phyloP scores from a whole-genome alignment of 306 rosid genomes.

The Herpetospermum pedunculosum region DNA sequence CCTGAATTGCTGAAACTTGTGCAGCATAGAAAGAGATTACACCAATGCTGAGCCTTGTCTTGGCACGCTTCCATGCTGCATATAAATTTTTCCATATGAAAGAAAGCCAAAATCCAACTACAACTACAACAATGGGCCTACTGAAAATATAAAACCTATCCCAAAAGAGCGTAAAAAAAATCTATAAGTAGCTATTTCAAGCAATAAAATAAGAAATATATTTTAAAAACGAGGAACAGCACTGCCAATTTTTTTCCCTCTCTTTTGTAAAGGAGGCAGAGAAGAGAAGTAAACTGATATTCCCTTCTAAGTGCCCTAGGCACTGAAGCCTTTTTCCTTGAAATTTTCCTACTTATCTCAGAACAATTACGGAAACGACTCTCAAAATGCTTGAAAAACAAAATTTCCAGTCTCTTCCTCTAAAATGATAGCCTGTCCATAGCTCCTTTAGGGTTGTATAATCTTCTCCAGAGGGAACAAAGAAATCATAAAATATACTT shows the following conservation, averaged over 20 bases:
- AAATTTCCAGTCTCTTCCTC: not conserved
- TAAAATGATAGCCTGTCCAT: not conserved
- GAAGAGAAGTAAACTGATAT: not conserved
- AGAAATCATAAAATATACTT: not conserved
- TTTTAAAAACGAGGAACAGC: not conserved
- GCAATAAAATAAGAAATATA: not conserved
- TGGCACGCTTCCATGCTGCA: conserved; percentile 38
- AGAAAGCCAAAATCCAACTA: not conserved
- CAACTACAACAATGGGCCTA: conserved; percentile 38
- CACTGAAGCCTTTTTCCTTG: not conserved
- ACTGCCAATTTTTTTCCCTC: not conserved
- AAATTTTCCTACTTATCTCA: not conserved
- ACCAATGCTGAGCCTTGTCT: conserved; percentile 38
- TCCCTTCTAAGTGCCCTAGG: not conserved
- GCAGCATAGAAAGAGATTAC: conserved; percentile 75
- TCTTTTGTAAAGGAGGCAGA: not conserved
- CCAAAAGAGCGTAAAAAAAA: not conserved
- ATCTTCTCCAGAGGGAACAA: not conserved
- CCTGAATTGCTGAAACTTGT: conserved; percentile 59
- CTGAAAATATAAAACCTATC: not conserved
- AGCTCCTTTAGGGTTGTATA: not conserved
- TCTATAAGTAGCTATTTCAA: not conserved
- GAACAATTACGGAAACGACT: not conserved
- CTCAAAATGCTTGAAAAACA: not conserved
- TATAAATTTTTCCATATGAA: conserved; percentile 22